Percentiles rank a stretch among this genome's conserved stretches.
Conservation (phyloP, 352 stramenopile genomes). For the Globisporangium camurandrum region DNA sequence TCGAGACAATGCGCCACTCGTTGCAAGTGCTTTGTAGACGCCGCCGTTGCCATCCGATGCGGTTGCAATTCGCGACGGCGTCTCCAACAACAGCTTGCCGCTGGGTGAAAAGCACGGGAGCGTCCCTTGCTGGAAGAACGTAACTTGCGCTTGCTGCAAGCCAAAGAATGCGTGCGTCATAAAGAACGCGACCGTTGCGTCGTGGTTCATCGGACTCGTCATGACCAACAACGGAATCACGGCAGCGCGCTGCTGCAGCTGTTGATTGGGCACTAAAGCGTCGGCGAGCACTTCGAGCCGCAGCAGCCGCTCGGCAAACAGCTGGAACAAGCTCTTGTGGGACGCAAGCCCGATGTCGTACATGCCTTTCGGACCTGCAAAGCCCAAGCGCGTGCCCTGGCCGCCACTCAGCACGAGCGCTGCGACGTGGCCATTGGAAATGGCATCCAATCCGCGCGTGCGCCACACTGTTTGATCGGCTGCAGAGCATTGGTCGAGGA, state of each 20-base stretch:
- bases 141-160: slow-evolving; percentile 78
- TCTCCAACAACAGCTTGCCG: slow-evolving; percentile 96
- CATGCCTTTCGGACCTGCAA: slow-evolving; percentile 92
- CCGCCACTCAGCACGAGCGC: slow-evolving; percentile 92
- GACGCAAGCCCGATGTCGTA: slow-evolving; percentile 92
- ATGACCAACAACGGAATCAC: slow-evolving; percentile 93
- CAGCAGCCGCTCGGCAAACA: slow-evolving; percentile 90
- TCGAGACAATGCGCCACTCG: slow-evolving; percentile 82
- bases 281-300: slow-evolving; percentile 51
- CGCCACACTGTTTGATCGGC: slow-evolving; percentile 41
- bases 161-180: slow-evolving; percentile 88
- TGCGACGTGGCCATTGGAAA: slow-evolving; percentile 86
- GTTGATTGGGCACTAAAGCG: slow-evolving; percentile 8
- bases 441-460: slow-evolving; percentile 62
- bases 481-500: slow-evolving; percentile 37
- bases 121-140: slow-evolving; percentile 96
- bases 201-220: slow-evolving; percentile 96
- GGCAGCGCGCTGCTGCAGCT: not conserved
- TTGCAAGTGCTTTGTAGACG: slow-evolving; percentile 90
- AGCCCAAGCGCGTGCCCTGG: slow-evolving; percentile 96
- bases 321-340: slow-evolving; percentile 89
- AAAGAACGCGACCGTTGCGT: slow-evolving; percentile 90
- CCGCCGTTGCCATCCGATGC: slow-evolving; percentile 98
- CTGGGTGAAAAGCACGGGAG: slow-evolving; percentile 92
- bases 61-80: slow-evolving; percentile 65